Conservation (phyloP, 2,329 filamentous ascomycete species). For the Epichloe sylvatica region DNA sequence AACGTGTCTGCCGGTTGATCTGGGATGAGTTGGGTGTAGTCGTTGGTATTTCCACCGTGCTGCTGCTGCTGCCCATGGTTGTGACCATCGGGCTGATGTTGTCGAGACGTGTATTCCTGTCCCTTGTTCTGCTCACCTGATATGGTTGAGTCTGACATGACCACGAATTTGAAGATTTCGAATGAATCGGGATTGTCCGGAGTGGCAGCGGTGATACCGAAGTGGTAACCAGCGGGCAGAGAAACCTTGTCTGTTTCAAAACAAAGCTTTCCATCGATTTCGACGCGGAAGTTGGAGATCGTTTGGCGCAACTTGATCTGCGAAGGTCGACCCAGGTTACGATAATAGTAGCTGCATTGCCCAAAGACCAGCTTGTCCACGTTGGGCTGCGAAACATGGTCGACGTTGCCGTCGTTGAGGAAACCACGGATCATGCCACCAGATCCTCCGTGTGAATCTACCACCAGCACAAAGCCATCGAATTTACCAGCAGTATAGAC, state of each 20-base stretch:
- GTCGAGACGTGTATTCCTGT: slow-evolving; percentile 7
- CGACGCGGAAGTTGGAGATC: slow-evolving; percentile 54
- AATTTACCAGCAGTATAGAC: slow-evolving; percentile 77
- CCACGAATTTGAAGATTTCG: slow-evolving; percentile 76
- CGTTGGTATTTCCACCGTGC: slow-evolving; percentile 12
- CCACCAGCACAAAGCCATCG: slow-evolving; percentile 75
- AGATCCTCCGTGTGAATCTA: slow-evolving; percentile 68
- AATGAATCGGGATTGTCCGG: slow-evolving; percentile 90
- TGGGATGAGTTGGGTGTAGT: slow-evolving; percentile 22
- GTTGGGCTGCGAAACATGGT: slow-evolving; percentile 61
- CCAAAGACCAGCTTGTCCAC: slow-evolving; percentile 84
- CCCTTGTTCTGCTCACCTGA: slow-evolving; percentile 7
- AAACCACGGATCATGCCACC: slow-evolving; percentile 81
- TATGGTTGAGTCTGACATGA: slow-evolving; percentile 41
- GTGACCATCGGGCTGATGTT: slow-evolving; percentile 16
- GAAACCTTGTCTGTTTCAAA: slow-evolving; percentile 70
- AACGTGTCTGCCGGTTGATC: slow-evolving; percentile 35
- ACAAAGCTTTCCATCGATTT: slow-evolving; percentile 66
- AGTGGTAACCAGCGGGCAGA: slow-evolving; percentile 67
- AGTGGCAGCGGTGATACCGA: slow-evolving; percentile 77
- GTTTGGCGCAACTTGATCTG: slow-evolving; percentile 61
- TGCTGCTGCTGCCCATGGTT: slow-evolving; percentile 19
- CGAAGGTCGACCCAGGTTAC: slow-evolving; percentile 77
- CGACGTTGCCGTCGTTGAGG: slow-evolving; percentile 75
- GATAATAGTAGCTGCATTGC: slow-evolving; percentile 80